Evolutionary conservation across 2,329 filamentous ascomycete species (phyloP), one percentile per base, ranked within the genome.

Genomic region (Juglanconis sp.): DNA sequence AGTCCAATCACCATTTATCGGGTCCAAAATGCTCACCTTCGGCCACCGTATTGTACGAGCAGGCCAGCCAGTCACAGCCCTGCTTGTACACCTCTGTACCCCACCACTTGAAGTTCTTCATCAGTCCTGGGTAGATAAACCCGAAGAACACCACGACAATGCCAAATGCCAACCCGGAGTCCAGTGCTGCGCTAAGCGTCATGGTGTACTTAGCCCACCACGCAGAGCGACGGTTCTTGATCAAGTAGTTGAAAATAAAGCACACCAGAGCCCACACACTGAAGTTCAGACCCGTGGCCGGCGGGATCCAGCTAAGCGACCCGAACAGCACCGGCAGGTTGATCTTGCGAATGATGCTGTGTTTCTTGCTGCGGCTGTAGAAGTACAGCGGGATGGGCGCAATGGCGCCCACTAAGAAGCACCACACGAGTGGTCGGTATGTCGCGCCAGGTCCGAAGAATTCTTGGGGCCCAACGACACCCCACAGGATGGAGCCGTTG

Each of bases 201-300:
- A 96, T 95, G 46, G 90, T 94, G 72, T 96, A 96, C 74, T 96
- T 95, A 52, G 86, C 86, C 92, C 92, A 96, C 92, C 92, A 96
- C 1, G 85, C 87, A 35, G 79, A 80, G 32, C 85, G 88, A 30
- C 88, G 80, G 40, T 84, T 84, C 70, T 87, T 86, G 68, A 96
- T 82, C 62, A 88, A 73, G 71, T 88, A 87, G 72, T 96, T 96
- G 80, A 96, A 96, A 48, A 91, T 67, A 73, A 89, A 96, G 76
- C 90, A 95, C 13, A 96, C 90, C 7, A 95, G 76, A 0, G 88
- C 90, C 91, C 92, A 96, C 48, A 94, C 89, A 1, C 87, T 91
- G 71, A 95, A 96, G 73, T 96, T 96, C 65, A 96, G 86, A 0
- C 91, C 91, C 0, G 89, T 90, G 2, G 92, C 92, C 0, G 92